Evolutionary conservation across 148 eudicot species (phyloP).

Genomic region (Amaranthus hypochondriacus): DNA sequence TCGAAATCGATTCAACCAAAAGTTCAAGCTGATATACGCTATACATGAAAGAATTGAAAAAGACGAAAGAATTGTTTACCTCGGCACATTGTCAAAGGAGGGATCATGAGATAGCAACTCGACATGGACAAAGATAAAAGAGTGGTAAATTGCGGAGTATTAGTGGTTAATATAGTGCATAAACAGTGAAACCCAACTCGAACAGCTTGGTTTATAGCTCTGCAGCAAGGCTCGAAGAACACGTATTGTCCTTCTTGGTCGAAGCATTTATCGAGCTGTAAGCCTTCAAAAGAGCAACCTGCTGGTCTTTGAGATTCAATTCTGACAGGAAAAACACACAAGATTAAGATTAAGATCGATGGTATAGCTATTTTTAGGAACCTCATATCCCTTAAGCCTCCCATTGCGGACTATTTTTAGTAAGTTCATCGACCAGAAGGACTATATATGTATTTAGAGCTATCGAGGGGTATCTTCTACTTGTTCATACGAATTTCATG

Average conservation of each 20-base stretch:
- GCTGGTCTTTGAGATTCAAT: conserved; percentile 6
- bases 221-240: conserved; percentile 31
- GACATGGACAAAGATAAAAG: conserved; percentile 30
- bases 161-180: conserved; percentile 13
- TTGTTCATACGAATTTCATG: neutral
- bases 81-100: conserved; percentile 34
- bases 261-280: conserved; percentile 30
- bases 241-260: conserved; percentile 27
- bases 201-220: conserved; percentile 26
- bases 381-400: neutral
- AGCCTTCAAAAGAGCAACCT: conserved; percentile 26
- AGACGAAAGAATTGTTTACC: conserved; percentile 6
- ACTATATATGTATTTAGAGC: conserved; percentile 10
- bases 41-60: neutral
- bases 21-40: neutral
- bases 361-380: conserved; percentile 13
- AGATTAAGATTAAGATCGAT: conserved; percentile 13
- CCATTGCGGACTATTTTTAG: neutral
- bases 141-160: conserved; percentile 21
- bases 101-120: conserved; percentile 29
- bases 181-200: conserved; percentile 30
- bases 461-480: conserved; percentile 2
- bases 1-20: neutral
- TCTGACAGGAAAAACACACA: conserved; percentile 1
- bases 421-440: neutral